Conservation (phyloP, 257 asterid genomes). For the Buddleja alternifolia region DNA sequence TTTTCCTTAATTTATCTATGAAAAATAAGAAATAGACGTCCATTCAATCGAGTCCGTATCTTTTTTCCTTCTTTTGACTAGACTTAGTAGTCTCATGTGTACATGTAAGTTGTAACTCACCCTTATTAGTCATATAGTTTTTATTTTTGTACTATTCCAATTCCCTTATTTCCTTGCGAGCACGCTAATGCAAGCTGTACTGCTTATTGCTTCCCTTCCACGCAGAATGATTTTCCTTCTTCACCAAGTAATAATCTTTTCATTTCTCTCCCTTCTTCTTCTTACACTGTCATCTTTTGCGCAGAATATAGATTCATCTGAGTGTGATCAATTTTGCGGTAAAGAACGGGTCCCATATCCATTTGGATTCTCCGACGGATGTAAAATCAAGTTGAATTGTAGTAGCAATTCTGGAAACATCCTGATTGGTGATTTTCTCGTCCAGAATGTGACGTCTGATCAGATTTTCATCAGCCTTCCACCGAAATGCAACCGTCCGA, state of each 20-base stretch:
- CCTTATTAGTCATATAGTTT: too few relatives aligned
- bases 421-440: slow-evolving; percentile 42
- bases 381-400: slow-evolving; percentile 55
- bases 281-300: slow-evolving; percentile 26
- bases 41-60: too few relatives aligned
- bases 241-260: slow-evolving; percentile 20
- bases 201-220: too few relatives aligned
- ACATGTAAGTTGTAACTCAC: too few relatives aligned
- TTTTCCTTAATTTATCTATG: too few relatives aligned
- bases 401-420: slow-evolving; percentile 28
- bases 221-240: slow-evolving; percentile 32
- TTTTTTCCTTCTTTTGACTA: too few relatives aligned
- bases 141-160: not conserved
- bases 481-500: slow-evolving; percentile 55
- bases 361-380: slow-evolving; percentile 64
- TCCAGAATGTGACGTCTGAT: slow-evolving; percentile 57
- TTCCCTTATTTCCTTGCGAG: not conserved
- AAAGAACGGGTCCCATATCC: slow-evolving; percentile 42
- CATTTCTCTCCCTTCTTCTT: slow-evolving; percentile 31
- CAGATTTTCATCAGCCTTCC: slow-evolving; percentile 49
- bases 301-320: slow-evolving; percentile 9
- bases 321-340: slow-evolving; percentile 42
- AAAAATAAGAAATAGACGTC: too few relatives aligned
- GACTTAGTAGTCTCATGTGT: too few relatives aligned
- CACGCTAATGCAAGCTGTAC: slow-evolving; percentile 26